Base-by-base conservation (phyloP, 345 rosid species). In the Lepidium sativum region DNA sequence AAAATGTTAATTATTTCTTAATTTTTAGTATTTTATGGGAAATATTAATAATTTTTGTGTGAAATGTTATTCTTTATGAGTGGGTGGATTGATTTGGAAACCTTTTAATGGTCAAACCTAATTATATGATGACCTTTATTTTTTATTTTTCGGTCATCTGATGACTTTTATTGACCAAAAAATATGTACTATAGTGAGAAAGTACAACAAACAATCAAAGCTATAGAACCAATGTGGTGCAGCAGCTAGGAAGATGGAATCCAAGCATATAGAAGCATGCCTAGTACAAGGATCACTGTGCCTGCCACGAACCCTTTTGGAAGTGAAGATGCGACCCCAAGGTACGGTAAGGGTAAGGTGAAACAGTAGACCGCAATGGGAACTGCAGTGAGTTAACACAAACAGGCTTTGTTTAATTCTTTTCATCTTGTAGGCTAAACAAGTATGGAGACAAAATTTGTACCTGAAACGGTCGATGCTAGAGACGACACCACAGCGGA, bases 391-490 rank as follows among this genome's bases (percentile, higher is more conserved):
- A 3, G 4, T 1, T 25, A 61, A 35, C 9, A 62, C 48, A 43
- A 57, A 33, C 38, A 52, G 1, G 29, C 29, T 25, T 25, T 25
- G 29, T 25, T 25, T 0, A 4, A 25, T 6, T 6, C 29, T 25
- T 25, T 25, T 25, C 29, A 4, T 25, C 29, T 25, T 25, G 5
- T 25, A 25, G 5, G 25, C 0, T 25, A 25, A 25, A 25, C 29
- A 25, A 25, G 29, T 4, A 0, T 25, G 29, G 6, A 45, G 21
- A 31, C 41, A 9, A 13, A 65, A 34, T 48, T 21, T 63, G 51
- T 75, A 89, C 98, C 98, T 67, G 98, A 92, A 78, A 92, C 79
- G 29, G 96, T 89, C n/a, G 94, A 87, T 54, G 98, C 94, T 45
- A 92, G 94, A 44, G 80, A 87, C 45, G 98, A 89, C 35, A 86